These are phyloP conservation scores for Stephania cephalantha DNA, from an alignment of 164 flowering plant species.

Conservation along the genomic window DNA sequence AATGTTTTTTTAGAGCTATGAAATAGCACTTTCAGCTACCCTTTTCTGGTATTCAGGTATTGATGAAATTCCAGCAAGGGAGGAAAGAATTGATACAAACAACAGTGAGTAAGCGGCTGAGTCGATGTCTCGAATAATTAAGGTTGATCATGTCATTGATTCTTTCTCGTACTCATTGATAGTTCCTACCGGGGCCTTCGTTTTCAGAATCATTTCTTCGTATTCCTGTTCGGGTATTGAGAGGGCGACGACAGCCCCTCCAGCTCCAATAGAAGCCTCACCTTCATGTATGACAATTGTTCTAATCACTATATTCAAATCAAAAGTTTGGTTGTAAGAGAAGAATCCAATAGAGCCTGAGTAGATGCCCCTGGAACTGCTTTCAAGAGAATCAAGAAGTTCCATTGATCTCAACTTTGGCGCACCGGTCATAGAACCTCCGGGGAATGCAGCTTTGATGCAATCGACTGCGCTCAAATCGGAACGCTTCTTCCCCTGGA, in stretches of 20 bases:
- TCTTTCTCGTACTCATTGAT: slow-evolving; percentile 38
- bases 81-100: slow-evolving; percentile 1
- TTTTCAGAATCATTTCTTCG: slow-evolving; percentile 82
- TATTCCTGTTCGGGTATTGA: slow-evolving; percentile 80
- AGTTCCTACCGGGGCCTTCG: slow-evolving; percentile 64
- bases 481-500: slow-evolving; percentile 57
- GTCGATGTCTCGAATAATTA: background rate
- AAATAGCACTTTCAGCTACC: background rate
- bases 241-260: slow-evolving; percentile 87
- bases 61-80: background rate
- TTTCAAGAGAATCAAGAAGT: slow-evolving; percentile 82
- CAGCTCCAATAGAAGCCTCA: slow-evolving; percentile 92
- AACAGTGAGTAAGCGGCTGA: background rate
- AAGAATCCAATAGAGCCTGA: slow-evolving; percentile 82
- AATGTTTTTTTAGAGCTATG: slow-evolving; percentile 1
- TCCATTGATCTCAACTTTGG: slow-evolving; percentile 95
- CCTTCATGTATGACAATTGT: slow-evolving; percentile 75
- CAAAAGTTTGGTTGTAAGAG: slow-evolving; percentile 11
- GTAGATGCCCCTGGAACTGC: slow-evolving; percentile 76
- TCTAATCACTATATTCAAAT: slow-evolving; percentile 63
- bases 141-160: background rate
- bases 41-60: background rate
- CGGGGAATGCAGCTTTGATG: slow-evolving; percentile 90
- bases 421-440: slow-evolving; percentile 99
- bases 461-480: slow-evolving; percentile 60